phyloP scores from a whole-genome alignment of 176 grass and related monocot genomes.

The Lolium multiflorum region DNA sequence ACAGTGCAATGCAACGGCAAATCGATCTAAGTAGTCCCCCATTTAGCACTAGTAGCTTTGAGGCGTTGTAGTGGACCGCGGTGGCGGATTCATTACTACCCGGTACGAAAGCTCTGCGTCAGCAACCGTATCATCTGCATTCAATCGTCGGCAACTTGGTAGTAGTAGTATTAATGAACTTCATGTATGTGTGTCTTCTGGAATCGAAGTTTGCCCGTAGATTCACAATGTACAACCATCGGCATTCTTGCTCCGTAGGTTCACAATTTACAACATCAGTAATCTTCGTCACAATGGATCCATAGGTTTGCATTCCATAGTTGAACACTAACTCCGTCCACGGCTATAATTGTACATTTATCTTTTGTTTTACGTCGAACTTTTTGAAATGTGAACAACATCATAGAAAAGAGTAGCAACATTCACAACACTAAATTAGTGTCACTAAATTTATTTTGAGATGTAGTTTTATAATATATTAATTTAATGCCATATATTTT shows the following conservation, averaged over 20 bases:
- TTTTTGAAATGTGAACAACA: too few relatives aligned
- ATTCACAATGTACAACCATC: neutral
- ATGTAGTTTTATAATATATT: too few relatives aligned
- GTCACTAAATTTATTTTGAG: too few relatives aligned
- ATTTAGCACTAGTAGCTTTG: neutral
- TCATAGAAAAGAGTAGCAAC: too few relatives aligned
- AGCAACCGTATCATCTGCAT: constrained; percentile 35
- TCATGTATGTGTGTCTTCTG: neutral
- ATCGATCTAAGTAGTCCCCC: neutral
- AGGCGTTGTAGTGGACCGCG: constrained; percentile 24
- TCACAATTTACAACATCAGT: neutral
- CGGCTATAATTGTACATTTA: too few relatives aligned
- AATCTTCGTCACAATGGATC: neutral
- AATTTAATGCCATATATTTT: too few relatives aligned
- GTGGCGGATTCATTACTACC: constrained; percentile 23
- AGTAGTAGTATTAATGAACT: neutral
- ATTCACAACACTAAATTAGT: too few relatives aligned
- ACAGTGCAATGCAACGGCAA: neutral
- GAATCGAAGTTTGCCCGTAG: constrained; percentile 2
- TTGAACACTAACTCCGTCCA: too few relatives aligned
- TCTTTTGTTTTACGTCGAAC: too few relatives aligned
- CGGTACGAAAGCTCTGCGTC: constrained; percentile 28
- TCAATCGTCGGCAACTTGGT: neutral
- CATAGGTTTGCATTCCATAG: neutral
- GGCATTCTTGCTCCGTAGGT: neutral